phyloP scores from a whole-genome alignment of 2,329 filamentous ascomycete species.

The Aspergillus amoenus region DNA sequence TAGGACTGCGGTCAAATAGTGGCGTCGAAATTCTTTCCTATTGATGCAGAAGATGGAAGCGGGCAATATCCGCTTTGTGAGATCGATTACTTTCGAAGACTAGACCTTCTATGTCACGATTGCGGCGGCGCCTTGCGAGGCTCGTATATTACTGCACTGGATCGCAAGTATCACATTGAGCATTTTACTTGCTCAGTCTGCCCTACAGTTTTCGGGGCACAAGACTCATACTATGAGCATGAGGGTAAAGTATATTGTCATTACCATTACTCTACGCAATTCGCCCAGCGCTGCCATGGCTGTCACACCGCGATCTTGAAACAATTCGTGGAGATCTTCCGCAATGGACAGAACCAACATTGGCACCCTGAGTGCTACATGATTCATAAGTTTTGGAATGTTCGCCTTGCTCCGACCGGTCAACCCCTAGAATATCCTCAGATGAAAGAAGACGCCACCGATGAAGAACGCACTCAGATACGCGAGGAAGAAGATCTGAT shows the following conservation, averaged over 20 bases:
- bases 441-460: conserved; percentile 57
- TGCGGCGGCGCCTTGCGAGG: conserved; percentile 91
- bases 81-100: conserved; percentile 91
- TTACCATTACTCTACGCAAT: conserved; percentile 97
- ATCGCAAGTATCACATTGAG: conserved; percentile 98
- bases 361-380: conserved; percentile 99
- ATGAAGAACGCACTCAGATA: conserved; percentile 71
- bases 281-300: conserved; percentile 92
- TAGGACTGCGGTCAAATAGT: conserved; percentile 97
- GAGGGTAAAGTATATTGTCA: conserved; percentile 96
- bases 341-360: conserved; percentile 96
- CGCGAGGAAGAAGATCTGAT: conserved; percentile 87
- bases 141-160: conserved; percentile 96
- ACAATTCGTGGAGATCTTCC: conserved; percentile 98
- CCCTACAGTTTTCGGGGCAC: conserved; percentile 94
- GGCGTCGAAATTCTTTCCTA: conserved; percentile 97
- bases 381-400: conserved; percentile 99
- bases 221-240: conserved; percentile 98
- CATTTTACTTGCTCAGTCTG: conserved; percentile 98
- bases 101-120: conserved; percentile 86
- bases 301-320: conserved; percentile 97
- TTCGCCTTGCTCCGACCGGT: conserved; percentile 69
- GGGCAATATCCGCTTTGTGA: conserved; percentile 92
- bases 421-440: conserved; percentile 49
- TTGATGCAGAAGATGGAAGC: conserved; percentile 82